These are phyloP conservation scores for Ustilago loliicola DNA, from an alignment of 1,284 basidiomycete genomes.

Conservation along the genomic window DNA sequence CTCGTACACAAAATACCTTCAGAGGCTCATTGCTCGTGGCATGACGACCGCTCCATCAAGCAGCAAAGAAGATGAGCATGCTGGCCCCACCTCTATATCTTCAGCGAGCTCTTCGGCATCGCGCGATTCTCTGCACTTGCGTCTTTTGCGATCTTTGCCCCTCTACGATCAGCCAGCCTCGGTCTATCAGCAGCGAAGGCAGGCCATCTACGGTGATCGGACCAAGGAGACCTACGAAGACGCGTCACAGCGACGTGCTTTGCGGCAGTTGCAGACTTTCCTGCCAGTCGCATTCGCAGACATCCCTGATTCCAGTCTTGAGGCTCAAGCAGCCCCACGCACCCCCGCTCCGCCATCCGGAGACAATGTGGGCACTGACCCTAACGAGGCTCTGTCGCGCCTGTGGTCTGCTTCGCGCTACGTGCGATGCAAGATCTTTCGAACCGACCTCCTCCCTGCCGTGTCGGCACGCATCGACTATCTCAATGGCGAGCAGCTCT, in stretches of 20 bases:
- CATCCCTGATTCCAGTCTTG: neutral
- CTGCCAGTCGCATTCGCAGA: constrained; percentile 44
- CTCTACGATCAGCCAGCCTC: constrained; percentile 48
- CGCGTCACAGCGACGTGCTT: constrained; percentile 62
- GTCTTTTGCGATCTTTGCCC: constrained; percentile 63
- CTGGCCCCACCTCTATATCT: neutral
- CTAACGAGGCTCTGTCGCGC: constrained; percentile 31
- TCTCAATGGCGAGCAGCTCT: constrained; percentile 38
- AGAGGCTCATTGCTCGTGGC: constrained; percentile 84
- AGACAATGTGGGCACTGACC: neutral
- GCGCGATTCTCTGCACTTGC: constrained; percentile 49
- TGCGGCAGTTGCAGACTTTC: constrained; percentile 52
- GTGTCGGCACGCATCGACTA: constrained; percentile 36
- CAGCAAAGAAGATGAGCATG: neutral
- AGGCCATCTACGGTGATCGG: constrained; percentile 66
- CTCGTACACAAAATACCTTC: constrained; percentile 85
- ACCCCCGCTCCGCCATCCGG: neutral
- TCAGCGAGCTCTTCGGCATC: constrained; percentile 8
- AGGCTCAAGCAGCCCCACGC: neutral
- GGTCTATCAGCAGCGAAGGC: constrained; percentile 57
- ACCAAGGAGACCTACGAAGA: constrained; percentile 67
- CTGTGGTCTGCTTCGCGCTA: constrained; percentile 61
- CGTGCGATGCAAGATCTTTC: constrained; percentile 47
- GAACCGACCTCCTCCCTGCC: constrained; percentile 33
- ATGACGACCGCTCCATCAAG: constrained; percentile 26